These are phyloP conservation scores for Kodamaea restingae DNA, from an alignment of 805 yeast genomes.

Conservation along the genomic window DNA sequence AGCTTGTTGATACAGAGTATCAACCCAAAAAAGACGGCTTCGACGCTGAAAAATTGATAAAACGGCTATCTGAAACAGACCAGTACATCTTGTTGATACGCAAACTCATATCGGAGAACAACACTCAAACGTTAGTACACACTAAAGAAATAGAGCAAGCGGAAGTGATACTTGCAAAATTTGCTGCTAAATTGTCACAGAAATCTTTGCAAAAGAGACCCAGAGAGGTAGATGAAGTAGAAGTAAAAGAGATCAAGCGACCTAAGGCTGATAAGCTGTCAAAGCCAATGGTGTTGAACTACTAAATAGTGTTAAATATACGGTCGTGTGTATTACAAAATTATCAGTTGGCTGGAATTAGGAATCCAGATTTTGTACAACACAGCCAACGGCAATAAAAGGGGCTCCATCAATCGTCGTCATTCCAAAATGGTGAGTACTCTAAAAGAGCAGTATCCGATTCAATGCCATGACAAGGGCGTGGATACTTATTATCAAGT, in stretches of 20 bases:
- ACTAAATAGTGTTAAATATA: neutral
- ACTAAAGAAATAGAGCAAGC: neutral
- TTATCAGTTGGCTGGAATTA: neutral
- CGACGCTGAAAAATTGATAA: neutral
- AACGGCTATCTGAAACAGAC: neutral
- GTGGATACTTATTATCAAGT: neutral
- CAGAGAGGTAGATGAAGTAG: conserved; percentile 7
- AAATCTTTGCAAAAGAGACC: conserved; percentile 1
- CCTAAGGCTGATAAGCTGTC: conserved; percentile 6
- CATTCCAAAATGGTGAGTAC: conserved; percentile 1
- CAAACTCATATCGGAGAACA: neutral
- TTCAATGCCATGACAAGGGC: neutral
- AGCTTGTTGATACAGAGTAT: neutral
- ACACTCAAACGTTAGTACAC: neutral
- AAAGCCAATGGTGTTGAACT: conserved; percentile 8
- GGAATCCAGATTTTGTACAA: conserved; percentile 2
- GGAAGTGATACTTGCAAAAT: neutral
- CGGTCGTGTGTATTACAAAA: neutral
- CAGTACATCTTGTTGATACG: neutral
- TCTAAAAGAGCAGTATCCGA: neutral
- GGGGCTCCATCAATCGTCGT: conserved; percentile 1
- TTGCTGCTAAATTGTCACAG: neutral
- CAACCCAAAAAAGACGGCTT: neutral
- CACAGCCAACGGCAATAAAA: conserved; percentile 2
- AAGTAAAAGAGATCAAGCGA: conserved; percentile 7